A percentile compares a stretch with the other conserved stretches of the same genome.
Conservation (phyloP, 2,329 filamentous ascomycete genomes). For the Exophiala dermatitidis region DNA sequence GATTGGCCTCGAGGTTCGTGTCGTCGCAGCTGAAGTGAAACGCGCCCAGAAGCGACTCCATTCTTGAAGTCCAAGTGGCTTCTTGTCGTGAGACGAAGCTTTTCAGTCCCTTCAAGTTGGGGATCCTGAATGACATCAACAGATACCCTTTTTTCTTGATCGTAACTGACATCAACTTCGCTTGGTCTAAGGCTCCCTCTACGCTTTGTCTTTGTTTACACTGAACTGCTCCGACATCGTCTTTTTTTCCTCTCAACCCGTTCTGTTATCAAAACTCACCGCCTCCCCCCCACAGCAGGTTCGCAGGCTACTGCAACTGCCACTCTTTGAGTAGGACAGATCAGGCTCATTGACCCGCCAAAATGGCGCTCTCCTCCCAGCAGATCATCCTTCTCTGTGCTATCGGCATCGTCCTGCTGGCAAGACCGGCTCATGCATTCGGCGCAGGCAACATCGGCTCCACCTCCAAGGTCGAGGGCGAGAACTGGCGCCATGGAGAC, state of each 20-base stretch:
- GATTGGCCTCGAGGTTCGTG: slow-evolving; percentile 2
- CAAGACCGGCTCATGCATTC: slow-evolving; percentile 65
- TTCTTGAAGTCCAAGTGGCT: background rate
- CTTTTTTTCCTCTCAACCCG: background rate
- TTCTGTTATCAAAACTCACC: background rate
- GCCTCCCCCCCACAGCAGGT: no score
- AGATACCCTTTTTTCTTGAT: background rate
- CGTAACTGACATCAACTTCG: background rate
- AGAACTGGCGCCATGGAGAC: slow-evolving; percentile 86
- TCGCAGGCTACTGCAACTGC: background rate
- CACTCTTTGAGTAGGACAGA: background rate
- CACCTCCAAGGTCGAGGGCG: slow-evolving; percentile 70
- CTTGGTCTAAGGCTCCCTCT: background rate
- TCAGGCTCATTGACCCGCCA: background rate
- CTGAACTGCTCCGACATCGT: background rate
- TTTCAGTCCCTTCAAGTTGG: background rate
- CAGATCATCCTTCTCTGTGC: slow-evolving; percentile 24
- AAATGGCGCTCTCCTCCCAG: slow-evolving; percentile 24
- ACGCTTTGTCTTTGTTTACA: background rate
- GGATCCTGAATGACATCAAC: background rate
- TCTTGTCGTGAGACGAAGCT: background rate
- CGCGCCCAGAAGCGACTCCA: slow-evolving; percentile 6
- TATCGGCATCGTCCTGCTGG: slow-evolving; percentile 52
- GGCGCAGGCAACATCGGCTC: slow-evolving; percentile 80
- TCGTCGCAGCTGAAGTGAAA: slow-evolving; percentile 2